phyloP scores from a whole-genome alignment of 176 grass and related monocot species.

The Avena sativa region DNA sequence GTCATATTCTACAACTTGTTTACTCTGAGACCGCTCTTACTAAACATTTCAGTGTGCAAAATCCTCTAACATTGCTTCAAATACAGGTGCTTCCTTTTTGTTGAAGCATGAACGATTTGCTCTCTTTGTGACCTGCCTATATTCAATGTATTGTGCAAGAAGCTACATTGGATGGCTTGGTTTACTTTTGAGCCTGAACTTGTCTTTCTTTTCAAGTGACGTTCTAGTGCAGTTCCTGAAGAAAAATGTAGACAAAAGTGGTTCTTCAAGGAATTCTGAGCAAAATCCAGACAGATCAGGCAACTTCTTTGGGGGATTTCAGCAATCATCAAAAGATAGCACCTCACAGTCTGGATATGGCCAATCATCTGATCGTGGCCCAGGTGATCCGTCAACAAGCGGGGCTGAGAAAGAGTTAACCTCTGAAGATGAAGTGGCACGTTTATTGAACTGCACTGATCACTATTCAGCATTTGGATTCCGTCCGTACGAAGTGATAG shows the following conservation, averaged over 20 bases:
- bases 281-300: conserved; percentile 56
- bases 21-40: conserved; percentile 1
- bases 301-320: conserved; percentile 60
- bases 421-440: conserved; percentile 89
- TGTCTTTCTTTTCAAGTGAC: conserved; percentile 96
- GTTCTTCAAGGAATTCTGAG: conserved; percentile 55
- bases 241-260: conserved; percentile 64
- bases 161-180: conserved; percentile 91
- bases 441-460: conserved; percentile 85
- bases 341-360: conserved; percentile 57
- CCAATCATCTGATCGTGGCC: conserved; percentile 47
- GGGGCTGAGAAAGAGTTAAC: conserved; percentile 78
- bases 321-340: conserved; percentile 52
- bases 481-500: conserved; percentile 73
- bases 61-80: conserved; percentile 32
- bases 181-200: conserved; percentile 76
- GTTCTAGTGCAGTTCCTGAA: conserved; percentile 81
- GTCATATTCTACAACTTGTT: conserved; percentile 57
- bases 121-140: conserved; percentile 72
- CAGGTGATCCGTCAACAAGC: conserved; percentile 84
- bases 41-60: conserved; percentile 25
- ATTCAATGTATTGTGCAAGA: conserved; percentile 93
- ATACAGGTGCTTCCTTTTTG: conserved; percentile 73
- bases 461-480: conserved; percentile 97
- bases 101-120: conserved; percentile 80